Evolutionary conservation across 768 basidiomycete species (phyloP).

Genomic region (Lyophyllum decastes): DNA sequence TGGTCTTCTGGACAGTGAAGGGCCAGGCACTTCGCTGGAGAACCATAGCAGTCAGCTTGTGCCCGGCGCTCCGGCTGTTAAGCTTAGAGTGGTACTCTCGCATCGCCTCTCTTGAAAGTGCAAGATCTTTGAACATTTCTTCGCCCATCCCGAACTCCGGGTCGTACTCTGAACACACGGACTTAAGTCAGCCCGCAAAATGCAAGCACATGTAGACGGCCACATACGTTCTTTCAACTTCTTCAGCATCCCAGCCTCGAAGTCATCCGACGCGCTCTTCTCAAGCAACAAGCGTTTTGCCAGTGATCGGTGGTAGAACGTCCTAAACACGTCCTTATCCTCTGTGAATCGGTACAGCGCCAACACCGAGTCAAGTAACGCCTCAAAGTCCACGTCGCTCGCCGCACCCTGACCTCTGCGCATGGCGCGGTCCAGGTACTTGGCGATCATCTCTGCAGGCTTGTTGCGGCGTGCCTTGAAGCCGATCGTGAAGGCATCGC

Average conservation of each 20-base stretch:
- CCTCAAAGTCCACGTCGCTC: constrained; percentile 64
- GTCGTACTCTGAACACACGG: constrained; percentile 73
- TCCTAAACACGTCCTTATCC: constrained; percentile 92
- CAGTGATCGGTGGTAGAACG: constrained; percentile 86
- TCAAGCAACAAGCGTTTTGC: constrained; percentile 88
- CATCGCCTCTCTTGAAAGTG: constrained; percentile 74
- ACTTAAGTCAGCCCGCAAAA: constrained; percentile 1
- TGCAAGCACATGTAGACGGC: neutral
- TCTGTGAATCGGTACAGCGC: constrained; percentile 84
- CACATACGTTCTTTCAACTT: constrained; percentile 75
- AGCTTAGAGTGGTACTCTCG: constrained; percentile 59
- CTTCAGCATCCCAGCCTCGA: constrained; percentile 82
- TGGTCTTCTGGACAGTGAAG: constrained; percentile 54
- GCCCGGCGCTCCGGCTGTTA: constrained; percentile 34
- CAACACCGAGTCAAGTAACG: constrained; percentile 64
- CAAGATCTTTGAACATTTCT: constrained; percentile 93
- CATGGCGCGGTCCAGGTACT: constrained; percentile 85
- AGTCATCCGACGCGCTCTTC: constrained; percentile 83
- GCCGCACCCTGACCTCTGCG: constrained; percentile 78
- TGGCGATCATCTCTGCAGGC: constrained; percentile 93
- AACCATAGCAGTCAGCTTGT: constrained; percentile 73
- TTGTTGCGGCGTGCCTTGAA: constrained; percentile 79
- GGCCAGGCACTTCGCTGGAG: constrained; percentile 92
- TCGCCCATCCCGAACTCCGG: constrained; percentile 94
- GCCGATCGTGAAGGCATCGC: constrained; percentile 70